phyloP scores from a whole-genome alignment of 1,284 basidiomycete species.

The Lentinula novae-zelandiae region DNA sequence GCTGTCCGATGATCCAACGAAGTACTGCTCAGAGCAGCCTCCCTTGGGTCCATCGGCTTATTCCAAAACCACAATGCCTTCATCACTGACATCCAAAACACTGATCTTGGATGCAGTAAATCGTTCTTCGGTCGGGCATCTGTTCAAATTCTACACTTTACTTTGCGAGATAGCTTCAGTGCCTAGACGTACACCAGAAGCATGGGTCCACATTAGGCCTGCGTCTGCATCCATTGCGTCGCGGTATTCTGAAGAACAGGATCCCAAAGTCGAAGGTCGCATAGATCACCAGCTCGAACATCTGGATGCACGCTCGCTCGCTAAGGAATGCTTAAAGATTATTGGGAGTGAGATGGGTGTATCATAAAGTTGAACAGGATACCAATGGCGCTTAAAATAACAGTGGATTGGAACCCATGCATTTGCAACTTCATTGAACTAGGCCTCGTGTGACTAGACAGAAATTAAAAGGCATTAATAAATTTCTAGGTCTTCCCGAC shows the following conservation, averaged over 20 bases:
- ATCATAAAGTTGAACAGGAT: neutral
- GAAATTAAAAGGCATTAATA: no score
- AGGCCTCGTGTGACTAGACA: no score
- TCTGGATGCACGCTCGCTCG: conserved; percentile 63
- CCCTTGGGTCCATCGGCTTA: conserved; percentile 3
- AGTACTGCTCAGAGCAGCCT: conserved; percentile 49
- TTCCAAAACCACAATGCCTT: conserved; percentile 28
- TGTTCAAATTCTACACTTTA: conserved; percentile 81
- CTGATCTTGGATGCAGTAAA: conserved; percentile 66
- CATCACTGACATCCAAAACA: conserved; percentile 33
- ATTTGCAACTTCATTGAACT: no score
- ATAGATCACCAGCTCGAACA: conserved; percentile 33
- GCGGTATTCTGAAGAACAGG: neutral
- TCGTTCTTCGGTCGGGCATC: conserved; percentile 71
- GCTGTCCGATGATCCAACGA: conserved; percentile 58
- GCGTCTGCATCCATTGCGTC: conserved; percentile 18
- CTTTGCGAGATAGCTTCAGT: conserved; percentile 77
- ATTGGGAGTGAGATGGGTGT: conserved; percentile 72
- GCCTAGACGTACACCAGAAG: conserved; percentile 59
- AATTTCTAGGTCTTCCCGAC: neutral
- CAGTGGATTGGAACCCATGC: no score
- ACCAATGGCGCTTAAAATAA: no score
- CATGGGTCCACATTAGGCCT: conserved; percentile 44
- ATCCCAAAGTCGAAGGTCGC: neutral
- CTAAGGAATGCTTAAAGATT: conserved; percentile 65